Conservation (phyloP, 306 rosid genomes). For the Quercus parvula region DNA sequence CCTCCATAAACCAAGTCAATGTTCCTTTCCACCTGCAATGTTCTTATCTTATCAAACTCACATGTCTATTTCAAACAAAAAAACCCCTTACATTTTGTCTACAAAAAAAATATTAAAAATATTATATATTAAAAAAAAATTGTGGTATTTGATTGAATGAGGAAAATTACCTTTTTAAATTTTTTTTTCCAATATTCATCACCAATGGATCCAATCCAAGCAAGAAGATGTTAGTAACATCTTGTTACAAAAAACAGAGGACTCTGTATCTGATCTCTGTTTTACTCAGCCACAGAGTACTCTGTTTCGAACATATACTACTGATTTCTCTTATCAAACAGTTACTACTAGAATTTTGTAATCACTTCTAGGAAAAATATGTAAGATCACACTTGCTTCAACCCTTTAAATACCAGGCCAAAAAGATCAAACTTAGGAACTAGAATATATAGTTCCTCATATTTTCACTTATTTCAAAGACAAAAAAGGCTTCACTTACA, state of each 20-base stretch:
- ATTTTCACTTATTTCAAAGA: too few relatives aligned
- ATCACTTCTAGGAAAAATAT: background rate
- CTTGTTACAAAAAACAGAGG: background rate
- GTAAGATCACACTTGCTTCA: background rate
- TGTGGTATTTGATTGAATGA: background rate
- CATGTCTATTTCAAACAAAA: slow-evolving; percentile 10
- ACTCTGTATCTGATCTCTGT: background rate
- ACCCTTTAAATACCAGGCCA: background rate
- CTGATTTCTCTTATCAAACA: background rate
- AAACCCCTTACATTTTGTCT: slow-evolving; percentile 1
- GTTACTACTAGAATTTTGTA: background rate
- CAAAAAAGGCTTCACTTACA: too few relatives aligned
- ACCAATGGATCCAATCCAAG: background rate
- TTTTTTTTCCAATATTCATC: slow-evolving; percentile 1
- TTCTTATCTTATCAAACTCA: background rate
- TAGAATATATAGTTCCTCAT: too few relatives aligned
- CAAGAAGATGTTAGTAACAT: background rate
- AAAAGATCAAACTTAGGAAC: background rate
- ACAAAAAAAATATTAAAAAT: background rate
- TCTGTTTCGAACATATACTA: background rate
- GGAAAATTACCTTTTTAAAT: background rate
- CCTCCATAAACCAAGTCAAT: slow-evolving; percentile 99
- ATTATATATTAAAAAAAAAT: background rate
- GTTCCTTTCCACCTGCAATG: slow-evolving; percentile 71
- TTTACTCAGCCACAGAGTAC: background rate